Evolutionary conservation across 129 eudicot species (phyloP).

Genomic region (Apium graveolens): DNA sequence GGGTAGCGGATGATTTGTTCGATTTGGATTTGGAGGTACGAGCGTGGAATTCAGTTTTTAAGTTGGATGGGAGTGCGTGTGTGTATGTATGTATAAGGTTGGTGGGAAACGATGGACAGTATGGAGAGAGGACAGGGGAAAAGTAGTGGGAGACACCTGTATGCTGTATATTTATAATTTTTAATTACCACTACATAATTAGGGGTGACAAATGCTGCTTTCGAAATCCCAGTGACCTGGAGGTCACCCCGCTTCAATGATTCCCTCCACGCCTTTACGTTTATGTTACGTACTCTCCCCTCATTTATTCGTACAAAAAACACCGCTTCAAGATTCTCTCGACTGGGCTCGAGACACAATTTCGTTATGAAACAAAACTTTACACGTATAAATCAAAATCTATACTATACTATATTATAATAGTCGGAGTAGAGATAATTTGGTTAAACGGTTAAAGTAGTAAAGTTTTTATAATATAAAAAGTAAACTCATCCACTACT

Average conservation of each 20-base stretch:
- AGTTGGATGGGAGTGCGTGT: background rate
- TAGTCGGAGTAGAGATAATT: too few relatives aligned
- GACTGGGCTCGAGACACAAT: too few relatives aligned
- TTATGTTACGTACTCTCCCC: too few relatives aligned
- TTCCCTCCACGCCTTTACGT: background rate
- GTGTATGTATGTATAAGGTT: background rate
- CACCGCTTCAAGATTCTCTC: too few relatives aligned
- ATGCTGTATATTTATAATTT: background rate
- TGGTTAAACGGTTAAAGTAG: too few relatives aligned
- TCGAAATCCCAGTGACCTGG: background rate
- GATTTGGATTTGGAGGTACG: background rate
- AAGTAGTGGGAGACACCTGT: constrained; percentile 6
- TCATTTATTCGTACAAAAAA: too few relatives aligned
- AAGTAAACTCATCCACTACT: too few relatives aligned
- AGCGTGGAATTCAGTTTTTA: background rate
- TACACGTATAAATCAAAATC: too few relatives aligned
- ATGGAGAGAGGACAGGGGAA: background rate
- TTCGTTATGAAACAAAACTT: too few relatives aligned
- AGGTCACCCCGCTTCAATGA: background rate
- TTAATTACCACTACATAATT: too few relatives aligned
- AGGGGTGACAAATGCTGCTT: background rate
- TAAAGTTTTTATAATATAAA: too few relatives aligned
- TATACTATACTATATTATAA: too few relatives aligned
- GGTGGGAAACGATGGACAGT: background rate
- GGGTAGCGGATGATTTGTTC: background rate